Percentiles rank a stretch among this genome's conserved stretches.
Evolutionary conservation across 192 early-diverging fungal species (phyloP).

Genomic region (Dispira parvispora): DNA sequence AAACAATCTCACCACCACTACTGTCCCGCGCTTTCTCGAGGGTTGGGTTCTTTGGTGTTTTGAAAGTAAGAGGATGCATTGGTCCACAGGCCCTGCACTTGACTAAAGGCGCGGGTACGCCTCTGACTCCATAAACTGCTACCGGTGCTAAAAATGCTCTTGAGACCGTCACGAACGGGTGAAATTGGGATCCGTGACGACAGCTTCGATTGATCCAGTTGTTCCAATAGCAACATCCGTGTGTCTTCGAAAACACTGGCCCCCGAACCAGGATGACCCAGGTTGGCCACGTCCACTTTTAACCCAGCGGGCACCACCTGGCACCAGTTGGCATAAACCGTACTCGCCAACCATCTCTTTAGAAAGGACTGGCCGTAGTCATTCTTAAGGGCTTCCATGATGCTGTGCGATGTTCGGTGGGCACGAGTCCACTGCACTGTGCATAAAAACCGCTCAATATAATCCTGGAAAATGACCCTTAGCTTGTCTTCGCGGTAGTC

Average conservation of each 20-base stretch:
- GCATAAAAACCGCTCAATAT: slow-evolving; percentile 9
- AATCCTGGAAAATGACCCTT: slow-evolving; percentile 5
- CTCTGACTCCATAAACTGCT: neutral
- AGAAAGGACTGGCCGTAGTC: slow-evolving; percentile 7
- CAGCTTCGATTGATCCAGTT: slow-evolving; percentile 1
- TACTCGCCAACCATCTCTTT: neutral
- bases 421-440: slow-evolving; percentile 9
- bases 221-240: neutral
- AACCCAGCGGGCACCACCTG: neutral
- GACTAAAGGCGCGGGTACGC: neutral
- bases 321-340: neutral
- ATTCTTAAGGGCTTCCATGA: neutral
- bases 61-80: slow-evolving; percentile 1
- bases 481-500: slow-evolving; percentile 9
- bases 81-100: neutral
- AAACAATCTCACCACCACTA: no score
- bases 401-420: neutral
- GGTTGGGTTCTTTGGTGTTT: neutral
- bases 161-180: neutral
- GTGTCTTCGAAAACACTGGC: slow-evolving; percentile 8
- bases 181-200: neutral
- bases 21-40: no score
- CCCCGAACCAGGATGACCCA: slow-evolving; percentile 6
- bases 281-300: neutral
- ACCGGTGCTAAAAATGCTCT: neutral